phyloP scores from a whole-genome alignment of 148 eudicot genomes.

The Rhododendron henanense region DNA sequence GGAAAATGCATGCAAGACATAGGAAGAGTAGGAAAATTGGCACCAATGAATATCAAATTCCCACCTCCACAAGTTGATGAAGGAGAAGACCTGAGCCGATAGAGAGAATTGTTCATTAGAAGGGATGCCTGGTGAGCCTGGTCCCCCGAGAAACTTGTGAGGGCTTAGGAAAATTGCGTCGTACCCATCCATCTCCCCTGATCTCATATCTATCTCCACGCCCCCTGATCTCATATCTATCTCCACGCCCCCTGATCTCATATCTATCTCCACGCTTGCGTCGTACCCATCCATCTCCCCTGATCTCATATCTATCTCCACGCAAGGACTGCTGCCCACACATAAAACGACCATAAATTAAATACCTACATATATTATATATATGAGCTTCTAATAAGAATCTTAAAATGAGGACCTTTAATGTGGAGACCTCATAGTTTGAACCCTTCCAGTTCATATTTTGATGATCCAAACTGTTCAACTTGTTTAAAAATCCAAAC shows the following conservation, averaged over 20 bases:
- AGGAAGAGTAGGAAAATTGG: no score
- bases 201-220: conserved; percentile 43
- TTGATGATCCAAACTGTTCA: no score
- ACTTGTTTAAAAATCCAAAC: no score
- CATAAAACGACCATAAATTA: no score
- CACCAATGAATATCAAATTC: no score
- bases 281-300: conserved; percentile 33
- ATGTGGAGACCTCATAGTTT: no score
- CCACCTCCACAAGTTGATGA: no score
- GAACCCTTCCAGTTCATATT: no score
- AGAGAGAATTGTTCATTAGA: conserved; percentile 34
- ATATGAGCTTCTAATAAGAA: no score
- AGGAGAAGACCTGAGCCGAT: conserved; percentile 18
- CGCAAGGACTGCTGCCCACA: conserved; percentile 35
- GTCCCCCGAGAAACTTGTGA: conserved; percentile 46
- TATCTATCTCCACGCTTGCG: conserved; percentile 27
- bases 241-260: conserved; percentile 47
- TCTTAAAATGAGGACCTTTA: no score
- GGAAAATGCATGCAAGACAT: background rate
- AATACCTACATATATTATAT: no score
- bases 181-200: conserved; percentile 41
- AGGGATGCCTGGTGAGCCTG: conserved; percentile 46
- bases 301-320: conserved; percentile 44
- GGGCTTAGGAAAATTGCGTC: conserved; percentile 46
- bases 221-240: conserved; percentile 41